A percentile compares a stretch with the other conserved stretches of the same genome.
Conservation (phyloP, 306 rosid genomes). For the Castanea crenata region DNA sequence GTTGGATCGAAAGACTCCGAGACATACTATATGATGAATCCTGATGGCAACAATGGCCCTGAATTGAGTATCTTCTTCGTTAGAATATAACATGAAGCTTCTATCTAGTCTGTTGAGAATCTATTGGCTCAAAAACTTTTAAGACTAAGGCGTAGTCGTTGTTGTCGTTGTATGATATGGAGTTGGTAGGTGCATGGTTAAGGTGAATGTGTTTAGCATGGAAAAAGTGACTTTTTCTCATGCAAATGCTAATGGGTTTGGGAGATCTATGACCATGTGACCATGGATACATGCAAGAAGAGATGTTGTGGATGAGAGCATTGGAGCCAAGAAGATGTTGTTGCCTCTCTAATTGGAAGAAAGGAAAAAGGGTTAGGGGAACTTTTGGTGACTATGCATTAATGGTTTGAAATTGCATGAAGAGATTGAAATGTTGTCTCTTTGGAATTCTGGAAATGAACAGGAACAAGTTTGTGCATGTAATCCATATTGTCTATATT, state of each 20-base stretch:
- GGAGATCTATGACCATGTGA: neutral
- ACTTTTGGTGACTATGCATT: too few relatives aligned
- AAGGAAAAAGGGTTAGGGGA: too few relatives aligned
- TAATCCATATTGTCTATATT: too few relatives aligned
- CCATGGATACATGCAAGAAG: neutral
- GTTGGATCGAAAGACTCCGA: constrained; percentile 83
- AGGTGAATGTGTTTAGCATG: neutral
- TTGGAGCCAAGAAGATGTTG: neutral
- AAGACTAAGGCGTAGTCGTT: too few relatives aligned
- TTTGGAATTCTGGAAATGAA: neutral
- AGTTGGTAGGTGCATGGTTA: neutral
- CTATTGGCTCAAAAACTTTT: too few relatives aligned
- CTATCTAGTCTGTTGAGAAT: too few relatives aligned
- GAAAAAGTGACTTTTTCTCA: neutral
- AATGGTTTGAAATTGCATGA: too few relatives aligned
- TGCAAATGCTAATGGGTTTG: neutral
- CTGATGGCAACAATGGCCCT: constrained; percentile 60
- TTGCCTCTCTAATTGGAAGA: neutral
- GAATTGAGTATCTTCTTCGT: constrained; percentile 76
- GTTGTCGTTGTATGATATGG: constrained; percentile 20
- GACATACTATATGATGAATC: constrained; percentile 82
- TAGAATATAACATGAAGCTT: constrained; percentile 36
- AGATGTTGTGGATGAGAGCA: neutral
- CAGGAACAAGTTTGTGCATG: neutral
- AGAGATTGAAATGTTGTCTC: neutral